Conservation (phyloP, 768 basidiomycete genomes). For the Epithele typhae region DNA sequence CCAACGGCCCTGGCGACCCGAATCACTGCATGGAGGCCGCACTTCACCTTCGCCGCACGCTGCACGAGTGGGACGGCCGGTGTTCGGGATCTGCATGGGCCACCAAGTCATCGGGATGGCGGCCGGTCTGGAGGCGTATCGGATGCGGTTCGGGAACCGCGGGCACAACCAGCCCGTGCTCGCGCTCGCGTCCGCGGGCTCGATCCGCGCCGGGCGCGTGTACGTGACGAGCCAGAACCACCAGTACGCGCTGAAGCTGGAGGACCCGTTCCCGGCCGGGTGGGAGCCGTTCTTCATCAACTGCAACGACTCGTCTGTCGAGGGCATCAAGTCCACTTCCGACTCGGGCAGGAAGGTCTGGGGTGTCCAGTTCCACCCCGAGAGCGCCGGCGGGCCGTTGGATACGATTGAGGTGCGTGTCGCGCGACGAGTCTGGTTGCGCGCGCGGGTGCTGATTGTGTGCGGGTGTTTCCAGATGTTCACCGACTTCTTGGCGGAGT, state of each 20-base stretch:
- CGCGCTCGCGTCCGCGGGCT: constrained; percentile 88
- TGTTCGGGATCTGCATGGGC: constrained; percentile 99
- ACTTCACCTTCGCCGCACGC: constrained; percentile 70
- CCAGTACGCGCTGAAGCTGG: constrained; percentile 93
- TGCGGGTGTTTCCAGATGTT: constrained; percentile 68
- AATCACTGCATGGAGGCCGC: constrained; percentile 84
- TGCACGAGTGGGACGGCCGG: constrained; percentile 87
- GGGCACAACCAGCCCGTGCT: constrained; percentile 99
- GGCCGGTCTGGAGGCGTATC: constrained; percentile 91
- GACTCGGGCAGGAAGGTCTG: constrained; percentile 89
- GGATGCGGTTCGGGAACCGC: constrained; percentile 99
- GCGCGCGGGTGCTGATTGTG: not conserved
- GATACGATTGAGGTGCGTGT: constrained; percentile 99
- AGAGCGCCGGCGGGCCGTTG: constrained; percentile 96
- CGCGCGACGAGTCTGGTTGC: constrained; percentile 26
- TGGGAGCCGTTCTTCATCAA: constrained; percentile 99
- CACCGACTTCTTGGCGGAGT: constrained; percentile 84
- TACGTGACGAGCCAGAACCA: constrained; percentile 99
- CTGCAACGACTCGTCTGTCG: constrained; percentile 98
- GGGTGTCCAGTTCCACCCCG: constrained; percentile 99
- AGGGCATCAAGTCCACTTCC: constrained; percentile 93
- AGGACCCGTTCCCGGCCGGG: constrained; percentile 92
- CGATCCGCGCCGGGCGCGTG: constrained; percentile 92
- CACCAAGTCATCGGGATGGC: constrained; percentile 98
- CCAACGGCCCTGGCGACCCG: constrained; percentile 97